Evolutionary conservation across 2,329 filamentous ascomycete species (phyloP).

Genomic region (Cytospora chrysosperma): DNA sequence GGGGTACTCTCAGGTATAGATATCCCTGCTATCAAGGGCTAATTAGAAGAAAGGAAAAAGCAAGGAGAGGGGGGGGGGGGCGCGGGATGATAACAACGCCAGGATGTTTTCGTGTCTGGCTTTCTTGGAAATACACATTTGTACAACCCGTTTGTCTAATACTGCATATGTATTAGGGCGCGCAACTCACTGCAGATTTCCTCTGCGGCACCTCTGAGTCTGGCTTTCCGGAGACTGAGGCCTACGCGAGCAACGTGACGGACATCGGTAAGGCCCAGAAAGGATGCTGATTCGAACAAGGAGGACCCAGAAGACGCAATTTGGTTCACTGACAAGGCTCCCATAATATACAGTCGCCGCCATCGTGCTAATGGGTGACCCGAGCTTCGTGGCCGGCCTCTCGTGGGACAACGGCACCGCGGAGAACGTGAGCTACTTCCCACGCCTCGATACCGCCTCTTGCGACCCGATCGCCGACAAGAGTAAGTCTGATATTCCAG

Average conservation of each 20-base stretch:
- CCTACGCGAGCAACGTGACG: slow-evolving; percentile 29
- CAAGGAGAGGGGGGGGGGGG: too few species aligned
- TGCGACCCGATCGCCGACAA: slow-evolving; percentile 9
- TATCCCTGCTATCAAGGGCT: too few species aligned
- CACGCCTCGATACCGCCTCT: slow-evolving; percentile 9
- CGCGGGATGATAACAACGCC: too few species aligned
- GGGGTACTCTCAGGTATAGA: slow-evolving; percentile 42
- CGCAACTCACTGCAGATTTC: slow-evolving; percentile 38
- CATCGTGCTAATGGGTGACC: slow-evolving; percentile 42
- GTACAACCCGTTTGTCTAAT: neutral
- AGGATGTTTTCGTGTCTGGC: too few species aligned
- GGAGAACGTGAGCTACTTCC: slow-evolving; percentile 13
- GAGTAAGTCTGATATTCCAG: too few species aligned
- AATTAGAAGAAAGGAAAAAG: too few species aligned
- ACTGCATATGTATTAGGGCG: slow-evolving; percentile 40
- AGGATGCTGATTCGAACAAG: too few species aligned
- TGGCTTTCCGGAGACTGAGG: slow-evolving; percentile 15
- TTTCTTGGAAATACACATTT: neutral
- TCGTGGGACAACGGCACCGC: slow-evolving; percentile 14
- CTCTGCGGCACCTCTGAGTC: slow-evolving; percentile 35
- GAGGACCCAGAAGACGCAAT: too few species aligned
- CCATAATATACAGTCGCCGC: slow-evolving; percentile 37
- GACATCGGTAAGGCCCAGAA: slow-evolving; percentile 34
- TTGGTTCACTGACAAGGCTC: too few species aligned
- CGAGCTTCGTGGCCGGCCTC: slow-evolving; percentile 27